These are phyloP conservation scores for Suillus paluster DNA, from an alignment of 768 basidiomycete species.

Conservation along the genomic window DNA sequence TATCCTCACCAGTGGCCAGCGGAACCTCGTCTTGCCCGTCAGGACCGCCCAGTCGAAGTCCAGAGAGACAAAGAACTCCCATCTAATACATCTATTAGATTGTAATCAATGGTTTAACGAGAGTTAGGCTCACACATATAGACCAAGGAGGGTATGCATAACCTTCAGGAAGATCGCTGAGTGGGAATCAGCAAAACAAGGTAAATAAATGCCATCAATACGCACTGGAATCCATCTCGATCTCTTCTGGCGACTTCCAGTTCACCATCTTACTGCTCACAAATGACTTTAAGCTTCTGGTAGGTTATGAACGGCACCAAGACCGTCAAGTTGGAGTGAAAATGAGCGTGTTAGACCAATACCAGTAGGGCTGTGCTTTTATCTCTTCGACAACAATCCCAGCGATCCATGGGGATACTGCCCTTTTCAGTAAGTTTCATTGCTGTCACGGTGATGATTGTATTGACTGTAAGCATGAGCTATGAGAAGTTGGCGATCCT, in stretches of 20 bases:
- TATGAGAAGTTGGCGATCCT: not conserved
- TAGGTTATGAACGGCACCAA: not conserved
- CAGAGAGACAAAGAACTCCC: conserved; percentile 48
- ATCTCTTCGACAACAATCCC: not conserved
- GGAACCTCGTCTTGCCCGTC: conserved; percentile 44
- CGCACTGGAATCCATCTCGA: conserved; percentile 42
- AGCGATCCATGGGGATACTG: not conserved
- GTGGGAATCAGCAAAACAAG: conserved; percentile 2
- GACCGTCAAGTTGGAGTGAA: conserved; percentile 2
- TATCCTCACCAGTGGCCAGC: conserved; percentile 51
- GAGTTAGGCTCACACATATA: conserved; percentile 44
- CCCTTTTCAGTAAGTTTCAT: not conserved
- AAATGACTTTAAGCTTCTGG: not conserved
- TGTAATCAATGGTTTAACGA: not conserved
- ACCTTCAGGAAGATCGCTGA: conserved; percentile 44
- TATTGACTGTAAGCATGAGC: not conserved
- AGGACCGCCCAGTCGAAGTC: conserved; percentile 48
- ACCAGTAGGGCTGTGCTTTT: not conserved
- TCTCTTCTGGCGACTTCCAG: conserved; percentile 44
- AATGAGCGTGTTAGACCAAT: not conserved
- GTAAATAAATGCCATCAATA: conserved; percentile 2
- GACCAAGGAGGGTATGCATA: conserved; percentile 48
- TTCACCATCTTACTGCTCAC: conserved; percentile 37
- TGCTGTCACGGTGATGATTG: not conserved
- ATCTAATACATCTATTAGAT: conserved; percentile 30